Base-by-base conservation (phyloP, 805 yeast species). In the Pichia heedii region DNA sequence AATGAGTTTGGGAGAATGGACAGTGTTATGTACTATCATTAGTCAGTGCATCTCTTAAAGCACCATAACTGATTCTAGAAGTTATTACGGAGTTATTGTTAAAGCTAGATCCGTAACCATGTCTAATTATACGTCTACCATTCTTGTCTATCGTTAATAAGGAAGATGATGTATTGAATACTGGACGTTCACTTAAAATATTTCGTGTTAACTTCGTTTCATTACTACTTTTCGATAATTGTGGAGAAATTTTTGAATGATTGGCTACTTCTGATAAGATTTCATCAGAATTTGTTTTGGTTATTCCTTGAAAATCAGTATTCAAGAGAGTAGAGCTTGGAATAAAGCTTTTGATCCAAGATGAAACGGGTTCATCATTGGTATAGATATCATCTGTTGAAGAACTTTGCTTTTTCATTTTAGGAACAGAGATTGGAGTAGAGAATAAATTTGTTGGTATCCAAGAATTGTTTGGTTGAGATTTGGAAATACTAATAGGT, bases 11-110 rank as follows among this genome's bases (percentile, higher is more conserved):
- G n/a, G n/a, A n/a, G 49, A 46, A 37, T 56, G 54, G 5, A 15
- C 3, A 8, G 32, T 29, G 3, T 15, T 15, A 29, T 29, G 32
- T 9, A n/a, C n/a, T n/a, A 6, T 10, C 18, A 29, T 15, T 29
- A 8, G 32, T 8, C 26, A 73, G 55, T 3, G 79, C 79, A 33
- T 73, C 77, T 44, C 66, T 54, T 18, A 73, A 53, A 1, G 75
- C 71, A n/a, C 67, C 62, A 50, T 67, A 74, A 46, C 76, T 73
- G 24, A 74, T 66, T 37, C 69, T 60, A 12, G 70, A 58, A 35
- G 57, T 56, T n/a, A 59, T 39, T 19, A 62, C 67, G 6, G 32
- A 29, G 7, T 53, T 59, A 18, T 53, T 50, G 41, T 61, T 60
- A 45, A 67, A 60, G 5, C 55, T 56, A 1, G 72, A 65, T 4